Base-by-base conservation (phyloP, 2,329 filamentous ascomycete species). In the Claviceps purpurea region DNA sequence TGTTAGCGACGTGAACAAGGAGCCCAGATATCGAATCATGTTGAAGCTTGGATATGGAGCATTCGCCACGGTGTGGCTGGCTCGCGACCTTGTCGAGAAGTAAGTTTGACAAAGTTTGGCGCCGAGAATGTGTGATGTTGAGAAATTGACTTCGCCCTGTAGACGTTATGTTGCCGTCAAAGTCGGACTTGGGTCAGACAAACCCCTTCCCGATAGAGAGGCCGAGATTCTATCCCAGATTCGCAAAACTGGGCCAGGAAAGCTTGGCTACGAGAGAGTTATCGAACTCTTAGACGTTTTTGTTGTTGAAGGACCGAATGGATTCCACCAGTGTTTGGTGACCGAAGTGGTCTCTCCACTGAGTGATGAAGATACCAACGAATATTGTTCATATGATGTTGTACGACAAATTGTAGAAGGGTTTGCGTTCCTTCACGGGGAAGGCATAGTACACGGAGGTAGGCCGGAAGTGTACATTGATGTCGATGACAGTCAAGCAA, bases 51-150 rank as follows among this genome's bases (percentile, higher is more conserved):
- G 54, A 3, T 48, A 3, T 39, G 53, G 54, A 5, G 44, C 50
- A n/a, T 53, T 53, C 39, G 38, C 49, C 8, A 55, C 49, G 4
- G 51, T 55, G 3, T 55, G 54, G 51, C 49, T 24, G 24, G 24
- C 24, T 24, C 24, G 24, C 24, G 24, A 24, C 24, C 24, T 24
- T 24, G 24, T 24, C 22, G 22, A 45, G 43, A 45, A 30, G 43
- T 45, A 18, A 18, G 18, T 18, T 18, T 18, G 18, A 18, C 18
- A 18, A 6, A 3, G 43, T 45, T 6, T 24, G 18, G 4, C 40
- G 40, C 40, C n/a, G 40, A 11, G 40, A 42, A 10, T n/a, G 40
- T 22, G 16, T 42, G 16, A 4, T 22, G 3, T 42, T 42, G 40
- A 42, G 40, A 42, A 42, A 20, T 20, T 42, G 40, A 42, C 40